Evolutionary conservation across 2,329 filamentous ascomycete species (phyloP).

Genomic region (Spiromastix sp.): DNA sequence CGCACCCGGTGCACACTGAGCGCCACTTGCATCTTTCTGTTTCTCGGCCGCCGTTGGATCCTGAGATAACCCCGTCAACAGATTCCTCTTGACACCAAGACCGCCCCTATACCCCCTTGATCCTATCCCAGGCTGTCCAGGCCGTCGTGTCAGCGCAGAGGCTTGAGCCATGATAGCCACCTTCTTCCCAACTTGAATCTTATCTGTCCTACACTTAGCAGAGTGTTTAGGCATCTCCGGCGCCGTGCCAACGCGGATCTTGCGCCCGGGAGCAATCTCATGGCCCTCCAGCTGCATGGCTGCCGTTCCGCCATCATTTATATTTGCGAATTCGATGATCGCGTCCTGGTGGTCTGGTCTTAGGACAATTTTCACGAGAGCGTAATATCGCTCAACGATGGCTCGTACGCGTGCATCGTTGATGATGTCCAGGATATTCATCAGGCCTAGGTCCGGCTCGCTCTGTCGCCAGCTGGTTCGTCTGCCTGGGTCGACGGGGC

Average conservation of each 20-base stretch:
- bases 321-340: slow-evolving; percentile 68
- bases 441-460: slow-evolving; percentile 66
- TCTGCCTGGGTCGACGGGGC: slow-evolving; percentile 29
- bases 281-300: slow-evolving; percentile 36
- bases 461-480: slow-evolving; percentile 34
- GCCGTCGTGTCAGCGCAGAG: slow-evolving; percentile 33
- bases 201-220: slow-evolving; percentile 30
- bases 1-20: slow-evolving; percentile 5
- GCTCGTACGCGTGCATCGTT: slow-evolving; percentile 74
- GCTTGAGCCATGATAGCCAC: slow-evolving; percentile 20
- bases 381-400: slow-evolving; percentile 59
- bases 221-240: slow-evolving; percentile 38
- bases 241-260: slow-evolving; percentile 40
- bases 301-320: slow-evolving; percentile 57
- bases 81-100: slow-evolving; percentile 38
- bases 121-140: slow-evolving; percentile 34
- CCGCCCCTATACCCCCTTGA: slow-evolving; percentile 39
- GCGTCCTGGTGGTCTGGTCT: slow-evolving; percentile 76
- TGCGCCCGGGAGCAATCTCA: slow-evolving; percentile 34
- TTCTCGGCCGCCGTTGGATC: slow-evolving; percentile 8
- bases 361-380: slow-evolving; percentile 64
- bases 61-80: slow-evolving; percentile 10
- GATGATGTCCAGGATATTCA: slow-evolving; percentile 84
- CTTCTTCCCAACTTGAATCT: slow-evolving; percentile 29
- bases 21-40: neutral